A percentile compares a stretch with the other conserved stretches of the same genome.
phyloP scores from a whole-genome alignment of 768 basidiomycete species.

The Phallus indusiatus region DNA sequence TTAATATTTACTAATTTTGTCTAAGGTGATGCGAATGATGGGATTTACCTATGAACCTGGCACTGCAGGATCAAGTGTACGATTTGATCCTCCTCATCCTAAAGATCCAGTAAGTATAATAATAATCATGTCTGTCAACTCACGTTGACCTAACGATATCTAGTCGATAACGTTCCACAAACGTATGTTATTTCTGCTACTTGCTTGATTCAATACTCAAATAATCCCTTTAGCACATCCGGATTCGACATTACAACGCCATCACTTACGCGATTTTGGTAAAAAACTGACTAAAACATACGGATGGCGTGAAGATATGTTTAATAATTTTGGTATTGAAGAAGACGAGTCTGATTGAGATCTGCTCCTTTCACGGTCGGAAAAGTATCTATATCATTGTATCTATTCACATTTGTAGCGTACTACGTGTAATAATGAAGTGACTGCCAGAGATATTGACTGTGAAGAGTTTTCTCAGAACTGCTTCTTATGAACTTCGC shows the following conservation, averaged over 20 bases:
- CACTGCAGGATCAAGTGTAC: constrained; percentile 74
- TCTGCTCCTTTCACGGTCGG: not conserved
- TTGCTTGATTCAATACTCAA: not conserved
- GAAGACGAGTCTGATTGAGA: not conserved
- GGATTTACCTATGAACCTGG: constrained; percentile 66
- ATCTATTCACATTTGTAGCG: too few relatives aligned
- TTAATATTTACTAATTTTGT: constrained; percentile 1
- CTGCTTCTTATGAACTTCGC: too few relatives aligned
- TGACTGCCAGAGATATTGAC: too few relatives aligned
- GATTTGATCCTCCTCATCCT: constrained; percentile 64
- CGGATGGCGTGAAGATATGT: constrained; percentile 50
- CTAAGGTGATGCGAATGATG: constrained; percentile 67
- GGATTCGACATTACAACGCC: constrained; percentile 49
- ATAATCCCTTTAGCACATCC: constrained; percentile 46
- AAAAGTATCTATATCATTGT: too few relatives aligned
- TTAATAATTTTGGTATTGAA: constrained; percentile 15
- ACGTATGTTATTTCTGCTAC: constrained; percentile 34
- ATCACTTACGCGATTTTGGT: constrained; percentile 42
- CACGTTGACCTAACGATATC: constrained; percentile 20
- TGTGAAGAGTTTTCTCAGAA: too few relatives aligned
- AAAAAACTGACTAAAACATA: constrained; percentile 53
- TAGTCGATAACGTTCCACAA: constrained; percentile 72
- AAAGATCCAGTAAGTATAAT: constrained; percentile 32
- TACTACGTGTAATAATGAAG: too few relatives aligned
- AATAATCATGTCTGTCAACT: constrained; percentile 12